Evolutionary conservation across 768 basidiomycete species (phyloP).

Genomic region (Boletus edulis): DNA sequence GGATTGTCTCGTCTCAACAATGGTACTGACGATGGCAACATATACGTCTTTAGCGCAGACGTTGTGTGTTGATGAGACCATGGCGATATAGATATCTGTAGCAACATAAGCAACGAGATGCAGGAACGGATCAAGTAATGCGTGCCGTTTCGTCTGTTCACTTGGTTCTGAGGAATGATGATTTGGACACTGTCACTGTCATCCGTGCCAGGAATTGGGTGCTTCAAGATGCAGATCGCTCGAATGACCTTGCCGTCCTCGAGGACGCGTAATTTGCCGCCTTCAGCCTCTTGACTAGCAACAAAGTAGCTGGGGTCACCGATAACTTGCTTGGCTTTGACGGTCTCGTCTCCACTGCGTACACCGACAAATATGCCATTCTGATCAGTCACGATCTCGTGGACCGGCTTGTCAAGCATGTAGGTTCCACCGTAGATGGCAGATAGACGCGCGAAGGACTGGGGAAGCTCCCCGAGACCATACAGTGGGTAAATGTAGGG

Average conservation of each 20-base stretch:
- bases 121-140: constrained; percentile 1
- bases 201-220: constrained; percentile 97
- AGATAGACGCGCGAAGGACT: constrained; percentile 95
- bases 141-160: constrained; percentile 86
- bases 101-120: constrained; percentile 3
- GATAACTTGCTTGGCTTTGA: constrained; percentile 96
- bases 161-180: constrained; percentile 99
- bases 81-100: constrained; percentile 96
- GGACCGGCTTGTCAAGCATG: constrained; percentile 96
- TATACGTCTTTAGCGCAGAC: constrained; percentile 95
- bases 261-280: constrained; percentile 81
- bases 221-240: constrained; percentile 97
- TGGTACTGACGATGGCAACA: constrained; percentile 96
- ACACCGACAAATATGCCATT: constrained; percentile 94
- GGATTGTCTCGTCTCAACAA: constrained; percentile 94
- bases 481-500: constrained; percentile 99
- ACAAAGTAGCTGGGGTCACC: constrained; percentile 98
- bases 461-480: constrained; percentile 97
- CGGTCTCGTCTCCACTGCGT: constrained; percentile 83
- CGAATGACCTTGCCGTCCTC: constrained; percentile 94
- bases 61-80: constrained; percentile 96
- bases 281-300: constrained; percentile 58
- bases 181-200: constrained; percentile 95
- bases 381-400: constrained; percentile 82
- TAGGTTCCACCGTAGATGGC: constrained; percentile 99